Conservation (phyloP, 1,139 yeast genomes). For the Lodderomyces beijingensis region DNA sequence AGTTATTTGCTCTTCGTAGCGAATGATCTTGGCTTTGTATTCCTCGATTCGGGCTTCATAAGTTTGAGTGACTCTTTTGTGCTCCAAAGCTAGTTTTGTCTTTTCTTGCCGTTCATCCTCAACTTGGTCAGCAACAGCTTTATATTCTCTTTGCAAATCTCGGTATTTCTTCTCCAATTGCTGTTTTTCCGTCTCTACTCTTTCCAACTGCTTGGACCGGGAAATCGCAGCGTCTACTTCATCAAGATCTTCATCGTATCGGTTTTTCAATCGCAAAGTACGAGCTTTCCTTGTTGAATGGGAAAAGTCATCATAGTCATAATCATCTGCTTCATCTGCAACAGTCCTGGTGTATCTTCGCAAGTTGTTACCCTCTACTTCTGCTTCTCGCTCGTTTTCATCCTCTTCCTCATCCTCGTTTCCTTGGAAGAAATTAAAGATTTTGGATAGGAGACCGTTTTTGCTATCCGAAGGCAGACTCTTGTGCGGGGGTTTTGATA, state of each 20-base stretch:
- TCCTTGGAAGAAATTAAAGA: slow-evolving; percentile 13
- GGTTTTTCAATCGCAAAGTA: background rate
- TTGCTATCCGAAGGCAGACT: slow-evolving; percentile 3
- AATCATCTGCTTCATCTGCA: too few relatives aligned
- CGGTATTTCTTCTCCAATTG: slow-evolving; percentile 4
- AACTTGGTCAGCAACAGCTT: slow-evolving; percentile 2
- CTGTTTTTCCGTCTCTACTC: slow-evolving; percentile 3
- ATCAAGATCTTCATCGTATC: slow-evolving; percentile 6
- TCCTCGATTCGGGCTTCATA: too few relatives aligned
- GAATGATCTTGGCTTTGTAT: background rate
- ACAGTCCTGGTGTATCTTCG: too few relatives aligned
- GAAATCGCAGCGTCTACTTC: slow-evolving; percentile 13
- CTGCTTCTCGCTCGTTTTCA: slow-evolving; percentile 1
- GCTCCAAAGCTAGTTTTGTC: slow-evolving; percentile 3
- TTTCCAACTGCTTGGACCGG: too few relatives aligned
- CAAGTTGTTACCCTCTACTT: background rate
- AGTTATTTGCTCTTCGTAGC: slow-evolving; percentile 1
- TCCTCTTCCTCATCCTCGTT: slow-evolving; percentile 7
- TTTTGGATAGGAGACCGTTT: slow-evolving; percentile 14
- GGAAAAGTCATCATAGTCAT: background rate
- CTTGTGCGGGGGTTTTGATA: slow-evolving; percentile 8
- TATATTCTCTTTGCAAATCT: slow-evolving; percentile 4
- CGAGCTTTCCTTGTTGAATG: background rate
- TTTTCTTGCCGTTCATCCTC: slow-evolving; percentile 5
- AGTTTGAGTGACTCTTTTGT: slow-evolving; percentile 1